A percentile compares a stretch with the other conserved stretches of the same genome.
phyloP scores from a whole-genome alignment of 441 rosid species.

The Gossypium gossypioides region DNA sequence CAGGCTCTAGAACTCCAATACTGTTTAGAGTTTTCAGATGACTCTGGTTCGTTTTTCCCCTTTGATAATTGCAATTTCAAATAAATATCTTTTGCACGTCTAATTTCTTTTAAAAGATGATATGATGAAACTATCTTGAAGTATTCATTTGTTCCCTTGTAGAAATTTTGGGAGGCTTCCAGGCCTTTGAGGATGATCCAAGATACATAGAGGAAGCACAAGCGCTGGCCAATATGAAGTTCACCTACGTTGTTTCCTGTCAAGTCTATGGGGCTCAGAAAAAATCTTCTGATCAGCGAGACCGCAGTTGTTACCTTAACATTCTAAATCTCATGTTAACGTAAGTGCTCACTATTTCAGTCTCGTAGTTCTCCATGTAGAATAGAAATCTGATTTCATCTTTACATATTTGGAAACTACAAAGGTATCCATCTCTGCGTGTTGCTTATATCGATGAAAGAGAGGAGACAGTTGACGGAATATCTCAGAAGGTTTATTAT shows the following conservation, averaged over 20 bases:
- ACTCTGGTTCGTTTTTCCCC: constrained; percentile 42
- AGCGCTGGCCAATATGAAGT: constrained; percentile 83
- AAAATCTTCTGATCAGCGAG: constrained; percentile 46
- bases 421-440: constrained; percentile 76
- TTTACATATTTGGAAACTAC: constrained; percentile 15
- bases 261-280: constrained; percentile 77
- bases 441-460: constrained; percentile 87
- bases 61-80: constrained; percentile 4
- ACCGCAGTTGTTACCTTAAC: constrained; percentile 65
- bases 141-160: constrained; percentile 25
- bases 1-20: constrained; percentile 75
- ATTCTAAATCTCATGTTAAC: constrained; percentile 74
- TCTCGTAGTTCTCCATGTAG: constrained; percentile 16
- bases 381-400: constrained; percentile 12
- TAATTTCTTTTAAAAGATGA: constrained; percentile 4
- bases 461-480: constrained; percentile 54
- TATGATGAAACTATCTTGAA: constrained; percentile 5
- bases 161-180: constrained; percentile 33
- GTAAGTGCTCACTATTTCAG: constrained; percentile 35
- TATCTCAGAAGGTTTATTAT: constrained; percentile 45
- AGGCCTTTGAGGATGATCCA: constrained; percentile 26
- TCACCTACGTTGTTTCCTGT: constrained; percentile 95
- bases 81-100: not conserved
- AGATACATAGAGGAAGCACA: constrained; percentile 35
- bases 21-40: constrained; percentile 54